Evolutionary conservation across 495 filamentous ascomycete species (phyloP).

Genomic region (Penicillium malachiteum): DNA sequence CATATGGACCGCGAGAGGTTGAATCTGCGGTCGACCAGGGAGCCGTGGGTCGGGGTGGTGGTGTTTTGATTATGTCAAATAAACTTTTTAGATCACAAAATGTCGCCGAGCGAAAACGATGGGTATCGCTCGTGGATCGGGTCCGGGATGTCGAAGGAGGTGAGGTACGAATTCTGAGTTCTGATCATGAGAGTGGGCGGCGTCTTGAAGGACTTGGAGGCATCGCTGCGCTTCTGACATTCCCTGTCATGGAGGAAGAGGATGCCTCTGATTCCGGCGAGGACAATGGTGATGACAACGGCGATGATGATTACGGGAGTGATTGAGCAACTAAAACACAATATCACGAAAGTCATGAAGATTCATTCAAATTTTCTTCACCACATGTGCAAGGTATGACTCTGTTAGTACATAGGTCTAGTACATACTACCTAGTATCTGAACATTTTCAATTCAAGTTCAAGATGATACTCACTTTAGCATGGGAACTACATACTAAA

Average conservation of each 20-base stretch:
- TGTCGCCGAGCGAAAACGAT: conserved; percentile 73
- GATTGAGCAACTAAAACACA: conserved; percentile 6
- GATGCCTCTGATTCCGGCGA: conserved; percentile 30
- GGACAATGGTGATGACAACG: conserved; percentile 11
- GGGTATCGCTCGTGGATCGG: conserved; percentile 83
- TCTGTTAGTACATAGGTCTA: too few relatives aligned
- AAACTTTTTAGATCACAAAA: conserved; percentile 81
- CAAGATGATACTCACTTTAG: too few relatives aligned
- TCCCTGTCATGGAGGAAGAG: conserved; percentile 70
- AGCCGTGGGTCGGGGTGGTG: conserved; percentile 82
- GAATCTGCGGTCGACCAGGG: conserved; percentile 84
- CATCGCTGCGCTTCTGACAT: conserved; percentile 88
- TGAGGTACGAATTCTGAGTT: conserved; percentile 83
- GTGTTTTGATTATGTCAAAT: conserved; percentile 81
- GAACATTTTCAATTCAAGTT: too few relatives aligned
- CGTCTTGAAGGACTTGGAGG: conserved; percentile 81
- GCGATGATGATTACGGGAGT: conserved; percentile 8
- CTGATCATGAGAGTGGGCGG: conserved; percentile 91
- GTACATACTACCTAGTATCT: too few relatives aligned
- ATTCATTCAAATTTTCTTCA: neutral
- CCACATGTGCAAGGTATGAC: neutral
- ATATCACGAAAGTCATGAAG: conserved; percentile 1
- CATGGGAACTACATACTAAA: too few relatives aligned
- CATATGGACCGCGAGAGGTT: conserved; percentile 87
- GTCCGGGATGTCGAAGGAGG: conserved; percentile 84